Evolutionary conservation across 169 alveolate genomes (phyloP).

Genomic region (Babesia gibsoni): DNA sequence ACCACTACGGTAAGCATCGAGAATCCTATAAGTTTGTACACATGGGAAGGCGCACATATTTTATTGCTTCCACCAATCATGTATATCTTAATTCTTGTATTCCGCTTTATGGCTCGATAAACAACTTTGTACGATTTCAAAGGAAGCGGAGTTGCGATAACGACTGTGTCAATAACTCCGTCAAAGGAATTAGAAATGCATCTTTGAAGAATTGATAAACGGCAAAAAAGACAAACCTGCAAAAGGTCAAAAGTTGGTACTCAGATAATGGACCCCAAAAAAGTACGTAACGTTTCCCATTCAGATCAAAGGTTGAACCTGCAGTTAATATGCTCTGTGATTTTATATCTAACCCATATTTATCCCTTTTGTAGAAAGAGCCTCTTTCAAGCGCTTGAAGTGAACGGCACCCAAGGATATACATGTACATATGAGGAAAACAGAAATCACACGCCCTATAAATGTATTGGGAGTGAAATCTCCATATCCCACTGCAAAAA

Average conservation of each 20-base stretch:
- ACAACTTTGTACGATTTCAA: slow-evolving; percentile 66
- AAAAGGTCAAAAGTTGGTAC: slow-evolving; percentile 66
- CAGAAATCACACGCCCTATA: slow-evolving; percentile 63
- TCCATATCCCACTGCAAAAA: slow-evolving; percentile 72
- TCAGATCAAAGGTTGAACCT: slow-evolving; percentile 49
- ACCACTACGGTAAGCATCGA: slow-evolving; percentile 59
- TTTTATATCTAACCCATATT: slow-evolving; percentile 47
- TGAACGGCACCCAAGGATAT: slow-evolving; percentile 74
- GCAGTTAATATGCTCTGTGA: background rate
- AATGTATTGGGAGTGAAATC: slow-evolving; percentile 72
- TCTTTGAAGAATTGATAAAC: background rate
- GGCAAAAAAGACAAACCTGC: slow-evolving; percentile 19
- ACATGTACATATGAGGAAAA: slow-evolving; percentile 66
- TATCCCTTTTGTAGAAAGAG: slow-evolving; percentile 54
- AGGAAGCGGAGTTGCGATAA: slow-evolving; percentile 73
- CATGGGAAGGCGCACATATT: slow-evolving; percentile 52
- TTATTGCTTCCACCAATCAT: slow-evolving; percentile 70
- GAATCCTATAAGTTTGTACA: slow-evolving; percentile 37
- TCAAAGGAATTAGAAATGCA: slow-evolving; percentile 67
- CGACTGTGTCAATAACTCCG: slow-evolving; percentile 63
- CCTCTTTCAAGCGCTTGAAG: slow-evolving; percentile 71
- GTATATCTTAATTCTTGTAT: slow-evolving; percentile 70
- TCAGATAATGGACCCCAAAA: slow-evolving; percentile 74
- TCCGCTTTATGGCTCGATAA: slow-evolving; percentile 67
- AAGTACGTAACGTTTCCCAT: slow-evolving; percentile 59